phyloP scores from a whole-genome alignment of 1,284 basidiomycete species.

The Termitomyces sp. region DNA sequence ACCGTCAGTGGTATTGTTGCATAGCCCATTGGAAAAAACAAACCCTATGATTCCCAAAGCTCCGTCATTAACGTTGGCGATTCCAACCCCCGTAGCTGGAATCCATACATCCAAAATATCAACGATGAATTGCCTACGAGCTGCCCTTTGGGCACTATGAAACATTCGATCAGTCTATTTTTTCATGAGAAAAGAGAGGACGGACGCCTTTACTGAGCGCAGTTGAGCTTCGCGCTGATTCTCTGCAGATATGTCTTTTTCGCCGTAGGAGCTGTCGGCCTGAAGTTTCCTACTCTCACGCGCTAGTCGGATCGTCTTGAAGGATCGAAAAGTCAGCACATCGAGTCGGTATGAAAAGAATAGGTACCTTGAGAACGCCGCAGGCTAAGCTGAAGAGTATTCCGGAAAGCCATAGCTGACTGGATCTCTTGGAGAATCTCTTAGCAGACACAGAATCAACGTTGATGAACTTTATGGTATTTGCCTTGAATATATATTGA shows the following conservation, averaged over 20 bases:
- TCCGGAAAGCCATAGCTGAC: slow-evolving; percentile 89
- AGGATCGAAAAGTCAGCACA: background rate
- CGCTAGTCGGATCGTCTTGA: slow-evolving; percentile 53
- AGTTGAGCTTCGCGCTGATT: slow-evolving; percentile 61
- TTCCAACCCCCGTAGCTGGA: slow-evolving; percentile 80
- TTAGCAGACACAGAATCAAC: slow-evolving; percentile 63
- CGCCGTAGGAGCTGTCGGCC: slow-evolving; percentile 38
- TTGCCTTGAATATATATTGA: slow-evolving; percentile 39
- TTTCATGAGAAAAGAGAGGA: slow-evolving; percentile 6
- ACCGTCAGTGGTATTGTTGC: slow-evolving; percentile 3
- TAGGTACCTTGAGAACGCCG: slow-evolving; percentile 58
- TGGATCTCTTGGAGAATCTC: slow-evolving; percentile 68
- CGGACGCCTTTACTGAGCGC: slow-evolving; percentile 53
- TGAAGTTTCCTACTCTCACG: slow-evolving; percentile 53
- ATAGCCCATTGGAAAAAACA: slow-evolving; percentile 15
- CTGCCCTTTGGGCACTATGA: slow-evolving; percentile 57
- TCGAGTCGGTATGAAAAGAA: background rate
- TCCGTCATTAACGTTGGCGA: slow-evolving; percentile 84
- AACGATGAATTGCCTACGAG: slow-evolving; percentile 75
- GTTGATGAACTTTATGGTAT: slow-evolving; percentile 65
- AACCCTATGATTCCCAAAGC: slow-evolving; percentile 81
- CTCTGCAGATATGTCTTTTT: slow-evolving; percentile 66
- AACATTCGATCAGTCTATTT: slow-evolving; percentile 9
- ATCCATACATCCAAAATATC: slow-evolving; percentile 85
- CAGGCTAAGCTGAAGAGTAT: slow-evolving; percentile 75